Conservation (phyloP, 129 eudicot genomes). For the Flaveria ramosissima region DNA sequence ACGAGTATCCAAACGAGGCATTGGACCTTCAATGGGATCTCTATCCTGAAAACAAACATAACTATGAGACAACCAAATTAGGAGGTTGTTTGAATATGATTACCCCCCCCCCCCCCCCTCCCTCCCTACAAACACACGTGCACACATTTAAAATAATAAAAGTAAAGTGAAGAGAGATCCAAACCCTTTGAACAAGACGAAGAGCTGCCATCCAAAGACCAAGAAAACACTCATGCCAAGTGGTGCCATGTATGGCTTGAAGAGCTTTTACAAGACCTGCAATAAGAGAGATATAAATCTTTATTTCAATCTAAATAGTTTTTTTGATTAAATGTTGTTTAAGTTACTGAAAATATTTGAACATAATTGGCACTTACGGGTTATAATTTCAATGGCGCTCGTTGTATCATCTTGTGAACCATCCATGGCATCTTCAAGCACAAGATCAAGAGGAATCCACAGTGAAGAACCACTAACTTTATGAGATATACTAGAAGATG, state of each 20-base stretch:
- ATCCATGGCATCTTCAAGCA: conserved; percentile 91
- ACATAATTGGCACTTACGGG: conserved; percentile 47
- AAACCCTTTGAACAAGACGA: conserved; percentile 93
- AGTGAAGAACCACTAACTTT: conserved; percentile 66
- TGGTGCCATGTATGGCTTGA: conserved; percentile 71
- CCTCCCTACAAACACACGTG: too few species aligned
- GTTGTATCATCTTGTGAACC: conserved; percentile 82
- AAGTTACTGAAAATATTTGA: background rate
- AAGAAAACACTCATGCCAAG: conserved; percentile 88
- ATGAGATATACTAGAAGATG: conserved; percentile 59
- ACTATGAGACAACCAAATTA: conserved; percentile 6
- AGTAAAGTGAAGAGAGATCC: conserved; percentile 11
- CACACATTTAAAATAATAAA: background rate
- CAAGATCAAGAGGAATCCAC: conserved; percentile 95
- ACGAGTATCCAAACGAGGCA: conserved; percentile 90
- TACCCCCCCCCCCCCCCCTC: too few species aligned
- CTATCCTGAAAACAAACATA: conserved; percentile 58
- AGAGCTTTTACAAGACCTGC: conserved; percentile 84
- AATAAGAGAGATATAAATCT: conserved; percentile 11
- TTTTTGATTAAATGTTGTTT: background rate
- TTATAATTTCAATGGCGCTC: conserved; percentile 77
- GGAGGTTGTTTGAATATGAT: too few species aligned
- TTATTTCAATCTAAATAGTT: background rate
- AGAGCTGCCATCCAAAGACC: conserved; percentile 98
- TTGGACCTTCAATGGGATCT: conserved; percentile 97